A percentile compares a stretch with the other conserved stretches of the same genome.
Conservation (phyloP, 176 grass and related monocot genomes). For the Rhynchospora pubera region DNA sequence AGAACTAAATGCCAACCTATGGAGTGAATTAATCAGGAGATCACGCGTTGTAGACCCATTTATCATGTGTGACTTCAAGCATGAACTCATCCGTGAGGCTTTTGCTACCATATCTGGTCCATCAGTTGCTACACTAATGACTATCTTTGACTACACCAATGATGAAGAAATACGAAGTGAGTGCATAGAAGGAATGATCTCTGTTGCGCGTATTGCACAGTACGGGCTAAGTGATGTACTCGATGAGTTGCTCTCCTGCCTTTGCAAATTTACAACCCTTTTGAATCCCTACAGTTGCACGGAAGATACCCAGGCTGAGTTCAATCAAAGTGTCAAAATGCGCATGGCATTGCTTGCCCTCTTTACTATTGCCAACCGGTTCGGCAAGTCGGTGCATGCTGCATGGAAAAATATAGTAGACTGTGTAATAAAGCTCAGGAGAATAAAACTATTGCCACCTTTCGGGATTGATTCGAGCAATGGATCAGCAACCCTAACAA, state of each 20-base stretch:
- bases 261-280: conserved; percentile 93
- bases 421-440: conserved; percentile 91
- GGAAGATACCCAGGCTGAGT: conserved; percentile 76
- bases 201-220: conserved; percentile 54
- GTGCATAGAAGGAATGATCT: conserved; percentile 75
- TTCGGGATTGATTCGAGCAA: conserved; percentile 41
- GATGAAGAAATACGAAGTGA: conserved; percentile 75
- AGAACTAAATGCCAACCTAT: conserved; percentile 44
- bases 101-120: conserved; percentile 68
- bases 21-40: conserved; percentile 57
- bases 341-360: conserved; percentile 78
- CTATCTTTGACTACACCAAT: conserved; percentile 73
- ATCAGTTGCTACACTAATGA: conserved; percentile 51
- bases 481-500: background rate
- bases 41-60: conserved; percentile 46
- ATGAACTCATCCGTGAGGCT: conserved; percentile 68
- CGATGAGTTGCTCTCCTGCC: conserved; percentile 88
- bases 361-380: conserved; percentile 88
- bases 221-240: conserved; percentile 78
- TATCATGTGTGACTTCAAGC: conserved; percentile 71
- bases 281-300: conserved; percentile 78
- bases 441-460: conserved; percentile 63
- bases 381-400: conserved; percentile 63
- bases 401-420: conserved; percentile 82
- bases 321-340: conserved; percentile 87